Conservation (phyloP, 768 basidiomycete species). For the Austroboletus eburneus region DNA sequence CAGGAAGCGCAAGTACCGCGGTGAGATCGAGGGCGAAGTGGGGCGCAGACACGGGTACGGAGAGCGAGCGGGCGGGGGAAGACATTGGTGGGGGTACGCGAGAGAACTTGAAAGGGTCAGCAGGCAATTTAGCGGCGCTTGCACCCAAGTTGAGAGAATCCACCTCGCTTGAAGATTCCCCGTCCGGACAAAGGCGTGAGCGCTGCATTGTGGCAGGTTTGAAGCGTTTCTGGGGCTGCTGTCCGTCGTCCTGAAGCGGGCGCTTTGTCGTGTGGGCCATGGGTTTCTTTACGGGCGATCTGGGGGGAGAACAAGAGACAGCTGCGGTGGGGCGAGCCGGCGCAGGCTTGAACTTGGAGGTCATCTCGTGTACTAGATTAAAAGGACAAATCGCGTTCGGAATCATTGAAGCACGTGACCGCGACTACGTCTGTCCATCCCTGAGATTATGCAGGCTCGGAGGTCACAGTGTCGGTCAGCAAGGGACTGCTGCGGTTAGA, state of each 20-base stretch:
- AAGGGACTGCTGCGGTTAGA: conserved; percentile 53
- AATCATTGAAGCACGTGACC: background rate
- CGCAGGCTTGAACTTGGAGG: conserved; percentile 46
- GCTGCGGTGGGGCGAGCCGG: conserved; percentile 9
- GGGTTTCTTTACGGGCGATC: conserved; percentile 4
- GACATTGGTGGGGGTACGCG: conserved; percentile 1
- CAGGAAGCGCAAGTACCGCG: conserved; percentile 2
- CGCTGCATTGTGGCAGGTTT: no score
- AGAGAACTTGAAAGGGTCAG: conserved; percentile 21
- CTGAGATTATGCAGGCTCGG: conserved; percentile 65
- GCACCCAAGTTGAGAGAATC: conserved; percentile 23
- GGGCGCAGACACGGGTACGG: background rate
- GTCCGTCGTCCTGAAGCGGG: conserved; percentile 10
- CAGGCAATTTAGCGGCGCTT: no score
- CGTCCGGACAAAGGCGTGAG: conserved; percentile 14
- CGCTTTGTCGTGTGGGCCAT: conserved; percentile 25
- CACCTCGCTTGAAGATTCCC: conserved; percentile 19
- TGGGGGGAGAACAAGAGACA: conserved; percentile 7
- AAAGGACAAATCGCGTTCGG: no score
- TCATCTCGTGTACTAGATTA: no score
- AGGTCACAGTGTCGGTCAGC: conserved; percentile 62
- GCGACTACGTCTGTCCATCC: conserved; percentile 33
- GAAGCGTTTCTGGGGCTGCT: conserved; percentile 29
- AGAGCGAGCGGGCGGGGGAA: conserved; percentile 1
- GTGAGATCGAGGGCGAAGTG: conserved; percentile 15